Conservation (phyloP, 192 early-diverging fungal genomes). For the Rhizoclosmatium sp. region DNA sequence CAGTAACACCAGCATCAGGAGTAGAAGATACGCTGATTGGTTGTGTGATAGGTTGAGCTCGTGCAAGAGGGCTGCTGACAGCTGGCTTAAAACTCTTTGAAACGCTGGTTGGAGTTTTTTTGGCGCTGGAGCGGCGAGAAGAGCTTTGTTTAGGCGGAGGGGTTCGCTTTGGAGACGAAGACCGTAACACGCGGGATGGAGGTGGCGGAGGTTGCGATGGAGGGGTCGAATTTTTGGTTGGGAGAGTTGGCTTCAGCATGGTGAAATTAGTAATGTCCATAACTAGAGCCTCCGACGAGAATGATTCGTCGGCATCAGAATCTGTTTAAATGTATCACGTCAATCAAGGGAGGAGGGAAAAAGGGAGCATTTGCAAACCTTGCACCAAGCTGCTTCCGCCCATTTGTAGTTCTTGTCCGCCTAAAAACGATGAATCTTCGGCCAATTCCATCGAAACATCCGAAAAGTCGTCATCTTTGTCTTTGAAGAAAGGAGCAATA, state of each 20-base stretch:
- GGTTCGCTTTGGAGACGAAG: neutral
- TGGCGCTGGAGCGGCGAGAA: neutral
- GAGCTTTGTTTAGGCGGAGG: neutral
- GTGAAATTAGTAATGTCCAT: constrained; percentile 17
- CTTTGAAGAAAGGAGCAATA: constrained; percentile 15
- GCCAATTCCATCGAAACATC: constrained; percentile 32
- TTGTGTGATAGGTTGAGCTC: neutral
- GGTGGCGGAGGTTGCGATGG: neutral
- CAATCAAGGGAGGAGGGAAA: neutral
- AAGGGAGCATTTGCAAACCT: neutral
- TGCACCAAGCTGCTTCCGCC: constrained; percentile 2
- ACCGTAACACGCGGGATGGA: neutral
- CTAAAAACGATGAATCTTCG: constrained; percentile 27
- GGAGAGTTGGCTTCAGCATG: neutral
- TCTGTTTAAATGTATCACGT: neutral
- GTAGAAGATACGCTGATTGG: neutral
- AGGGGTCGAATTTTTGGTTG: neutral
- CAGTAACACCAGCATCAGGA: neutral
- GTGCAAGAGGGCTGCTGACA: constrained; percentile 1
- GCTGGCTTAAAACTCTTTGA: neutral
- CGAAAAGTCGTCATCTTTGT: neutral
- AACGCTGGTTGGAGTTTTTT: neutral
- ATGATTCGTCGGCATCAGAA: constrained; percentile 19
- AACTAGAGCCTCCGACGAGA: neutral
- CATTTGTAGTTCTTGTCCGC: neutral